phyloP scores from a whole-genome alignment of 73 alveolate species.

The Paramecium sexaurelia region DNA sequence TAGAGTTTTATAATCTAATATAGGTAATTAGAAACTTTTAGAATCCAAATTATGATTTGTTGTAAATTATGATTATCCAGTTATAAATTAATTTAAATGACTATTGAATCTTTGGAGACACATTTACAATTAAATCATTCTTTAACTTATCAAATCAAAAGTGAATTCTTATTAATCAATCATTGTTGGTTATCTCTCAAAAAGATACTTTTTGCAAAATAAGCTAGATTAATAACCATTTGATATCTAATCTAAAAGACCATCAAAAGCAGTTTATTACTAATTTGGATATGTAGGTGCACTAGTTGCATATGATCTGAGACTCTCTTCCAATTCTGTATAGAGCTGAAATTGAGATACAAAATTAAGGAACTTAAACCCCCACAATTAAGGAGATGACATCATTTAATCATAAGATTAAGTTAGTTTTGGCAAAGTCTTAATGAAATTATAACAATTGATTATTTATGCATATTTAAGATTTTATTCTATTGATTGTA shows the following conservation, averaged over 20 bases:
- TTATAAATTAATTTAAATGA: neutral
- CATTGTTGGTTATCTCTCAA: slow-evolving; percentile 7
- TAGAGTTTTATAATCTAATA: neutral
- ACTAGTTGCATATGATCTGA: neutral
- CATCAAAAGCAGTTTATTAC: neutral
- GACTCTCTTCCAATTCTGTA: slow-evolving; percentile 26
- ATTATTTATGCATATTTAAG: neutral
- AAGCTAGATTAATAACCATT: neutral
- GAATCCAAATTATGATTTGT: neutral
- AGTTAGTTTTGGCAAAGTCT: neutral
- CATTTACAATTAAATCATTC: neutral
- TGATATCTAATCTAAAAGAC: neutral
- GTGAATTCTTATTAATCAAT: neutral
- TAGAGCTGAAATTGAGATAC: neutral
- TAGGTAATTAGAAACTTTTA: neutral
- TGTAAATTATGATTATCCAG: neutral
- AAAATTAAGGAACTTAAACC: slow-evolving; percentile 5
- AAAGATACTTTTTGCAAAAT: neutral
- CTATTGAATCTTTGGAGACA: neutral
- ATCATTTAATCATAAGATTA: slow-evolving; percentile 17
- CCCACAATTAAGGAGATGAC: slow-evolving; percentile 27
- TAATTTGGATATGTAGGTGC: neutral
- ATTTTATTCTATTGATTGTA: slow-evolving; percentile 1
- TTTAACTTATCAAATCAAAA: neutral
- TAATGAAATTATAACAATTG: slow-evolving; percentile 16